A percentile compares a stretch with the other conserved stretches of the same genome.
Conservation (phyloP, 768 basidiomycete species). For the Amylocystis lapponica region DNA sequence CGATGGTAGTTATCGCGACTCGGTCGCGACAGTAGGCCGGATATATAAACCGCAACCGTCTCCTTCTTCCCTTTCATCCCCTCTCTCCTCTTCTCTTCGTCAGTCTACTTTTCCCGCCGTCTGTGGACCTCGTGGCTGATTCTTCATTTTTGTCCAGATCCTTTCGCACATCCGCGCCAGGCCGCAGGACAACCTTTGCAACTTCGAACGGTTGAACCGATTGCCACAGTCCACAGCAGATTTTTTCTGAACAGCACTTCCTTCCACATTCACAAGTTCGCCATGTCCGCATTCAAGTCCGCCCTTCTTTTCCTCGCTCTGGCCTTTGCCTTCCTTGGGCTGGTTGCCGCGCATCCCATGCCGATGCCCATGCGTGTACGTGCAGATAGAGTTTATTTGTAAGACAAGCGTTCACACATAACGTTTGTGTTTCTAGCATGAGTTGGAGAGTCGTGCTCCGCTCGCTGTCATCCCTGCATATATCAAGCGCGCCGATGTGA, state of each 20-base stretch:
- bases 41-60: no score
- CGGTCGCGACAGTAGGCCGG: no score
- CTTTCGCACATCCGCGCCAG: slow-evolving; percentile 19
- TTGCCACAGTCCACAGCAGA: slow-evolving; percentile 12
- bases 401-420: no score
- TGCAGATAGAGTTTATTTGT: no score
- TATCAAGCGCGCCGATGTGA: no score
- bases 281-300: slow-evolving; percentile 43
- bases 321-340: slow-evolving; percentile 40
- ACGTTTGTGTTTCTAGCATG: no score
- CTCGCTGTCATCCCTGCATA: not conserved
- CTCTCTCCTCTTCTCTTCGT: slow-evolving; percentile 19
- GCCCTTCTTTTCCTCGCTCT: slow-evolving; percentile 35
- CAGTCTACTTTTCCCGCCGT: no score
- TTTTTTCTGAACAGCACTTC: slow-evolving; percentile 10
- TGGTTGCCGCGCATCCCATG: slow-evolving; percentile 34
- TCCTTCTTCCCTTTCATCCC: slow-evolving; percentile 8
- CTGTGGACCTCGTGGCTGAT: no score
- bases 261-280: slow-evolving; percentile 19
- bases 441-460: no score
- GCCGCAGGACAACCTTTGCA: slow-evolving; percentile 29
- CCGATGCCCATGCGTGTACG: slow-evolving; percentile 38
- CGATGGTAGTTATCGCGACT: no score
- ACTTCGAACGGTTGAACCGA: slow-evolving; percentile 25
- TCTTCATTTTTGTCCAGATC: not conserved